Conservation (phyloP, 192 early-diverging fungal species). For the Thoreauomyces humboldtii region DNA sequence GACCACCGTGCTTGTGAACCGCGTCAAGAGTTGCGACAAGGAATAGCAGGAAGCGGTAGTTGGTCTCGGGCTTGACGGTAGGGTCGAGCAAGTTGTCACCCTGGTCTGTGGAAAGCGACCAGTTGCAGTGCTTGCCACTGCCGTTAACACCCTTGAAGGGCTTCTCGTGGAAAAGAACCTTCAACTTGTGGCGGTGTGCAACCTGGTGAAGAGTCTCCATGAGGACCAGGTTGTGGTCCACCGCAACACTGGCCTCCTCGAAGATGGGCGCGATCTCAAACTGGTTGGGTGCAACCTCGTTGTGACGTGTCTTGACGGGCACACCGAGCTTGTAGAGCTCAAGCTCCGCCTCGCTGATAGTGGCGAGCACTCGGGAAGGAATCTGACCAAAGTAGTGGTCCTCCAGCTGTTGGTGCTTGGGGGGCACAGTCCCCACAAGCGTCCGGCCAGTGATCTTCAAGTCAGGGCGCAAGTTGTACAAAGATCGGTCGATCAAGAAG, state of each 20-base stretch:
- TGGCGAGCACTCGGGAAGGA: slow-evolving; percentile 85
- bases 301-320: slow-evolving; percentile 98
- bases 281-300: slow-evolving; percentile 98
- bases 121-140: slow-evolving; percentile 99
- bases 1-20: slow-evolving; percentile 86
- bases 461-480: slow-evolving; percentile 93
- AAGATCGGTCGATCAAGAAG: slow-evolving; percentile 94
- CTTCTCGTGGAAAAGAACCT: slow-evolving; percentile 98
- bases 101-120: slow-evolving; percentile 88
- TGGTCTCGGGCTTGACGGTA: slow-evolving; percentile 93
- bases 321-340: slow-evolving; percentile 93
- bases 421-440: slow-evolving; percentile 88
- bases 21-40: slow-evolving; percentile 88
- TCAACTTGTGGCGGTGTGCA: slow-evolving; percentile 95
- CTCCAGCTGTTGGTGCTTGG: slow-evolving; percentile 98
- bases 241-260: slow-evolving; percentile 91
- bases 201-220: slow-evolving; percentile 98
- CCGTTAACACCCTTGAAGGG: slow-evolving; percentile 99
- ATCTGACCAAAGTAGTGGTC: slow-evolving; percentile 99
- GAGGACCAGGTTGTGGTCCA: slow-evolving; percentile 97
- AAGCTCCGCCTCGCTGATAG: slow-evolving; percentile 90
- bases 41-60: slow-evolving; percentile 97
- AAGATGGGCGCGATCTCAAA: slow-evolving; percentile 99
- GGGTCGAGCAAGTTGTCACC: slow-evolving; percentile 98
- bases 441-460: slow-evolving; percentile 96